These are phyloP conservation scores for Guyanaporus albipodus DNA, from an alignment of 768 basidiomycete genomes.

Conservation along the genomic window DNA sequence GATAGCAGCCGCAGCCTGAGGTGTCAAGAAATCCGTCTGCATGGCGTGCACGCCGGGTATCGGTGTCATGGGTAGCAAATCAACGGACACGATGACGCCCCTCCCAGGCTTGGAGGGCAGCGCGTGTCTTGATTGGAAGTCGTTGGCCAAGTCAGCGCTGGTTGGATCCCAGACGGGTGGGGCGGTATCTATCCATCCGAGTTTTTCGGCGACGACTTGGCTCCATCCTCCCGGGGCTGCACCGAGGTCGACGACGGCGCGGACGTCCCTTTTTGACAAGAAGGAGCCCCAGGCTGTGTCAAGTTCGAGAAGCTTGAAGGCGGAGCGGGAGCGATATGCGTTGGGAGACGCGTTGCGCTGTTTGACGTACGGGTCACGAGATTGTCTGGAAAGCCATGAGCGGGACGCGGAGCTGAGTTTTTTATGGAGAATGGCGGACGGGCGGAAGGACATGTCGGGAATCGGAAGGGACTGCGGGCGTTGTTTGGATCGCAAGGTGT, in stretches of 20 bases:
- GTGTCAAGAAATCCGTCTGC: constrained; percentile 74
- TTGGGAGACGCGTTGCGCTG: constrained; percentile 42
- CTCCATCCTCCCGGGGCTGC: constrained; percentile 95
- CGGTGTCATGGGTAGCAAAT: constrained; percentile 67
- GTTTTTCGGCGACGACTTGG: constrained; percentile 66
- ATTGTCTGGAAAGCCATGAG: constrained; percentile 69
- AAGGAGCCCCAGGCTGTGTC: constrained; percentile 53
- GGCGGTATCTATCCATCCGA: constrained; percentile 44
- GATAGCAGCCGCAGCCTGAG: constrained; percentile 45
- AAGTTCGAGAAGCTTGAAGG: constrained; percentile 88
- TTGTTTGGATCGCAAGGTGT: constrained; percentile 28
- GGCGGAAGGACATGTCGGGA: constrained; percentile 34
- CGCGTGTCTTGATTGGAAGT: background rate
- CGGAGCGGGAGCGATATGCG: constrained; percentile 78
- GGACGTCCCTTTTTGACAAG: constrained; percentile 48
- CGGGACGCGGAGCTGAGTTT: constrained; percentile 42
- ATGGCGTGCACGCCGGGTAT: constrained; percentile 72
- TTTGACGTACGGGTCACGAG: constrained; percentile 67
- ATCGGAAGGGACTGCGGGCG: background rate
- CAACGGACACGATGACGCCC: constrained; percentile 68
- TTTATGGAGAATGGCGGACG: constrained; percentile 26
- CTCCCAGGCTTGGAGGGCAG: constrained; percentile 26
- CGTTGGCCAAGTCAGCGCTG: background rate
- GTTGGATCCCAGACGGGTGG: constrained; percentile 1
- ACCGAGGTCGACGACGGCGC: constrained; percentile 78